Evolutionary conservation across 2,329 filamentous ascomycete species (phyloP).

Genomic region (Penicillium aurantiogriseum): DNA sequence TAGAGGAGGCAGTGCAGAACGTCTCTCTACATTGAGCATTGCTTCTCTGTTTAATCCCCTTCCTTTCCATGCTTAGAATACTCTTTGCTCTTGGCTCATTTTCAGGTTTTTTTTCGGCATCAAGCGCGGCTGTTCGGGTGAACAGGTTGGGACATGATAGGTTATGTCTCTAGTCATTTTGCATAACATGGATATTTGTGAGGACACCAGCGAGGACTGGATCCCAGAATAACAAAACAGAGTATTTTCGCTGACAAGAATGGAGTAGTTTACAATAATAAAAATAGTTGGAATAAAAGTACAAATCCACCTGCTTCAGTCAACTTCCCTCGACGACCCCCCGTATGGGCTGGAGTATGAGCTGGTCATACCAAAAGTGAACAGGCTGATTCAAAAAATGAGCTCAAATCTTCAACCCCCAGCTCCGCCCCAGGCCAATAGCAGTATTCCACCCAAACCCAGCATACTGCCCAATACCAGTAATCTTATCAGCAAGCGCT

Average conservation of each 20-base stretch:
- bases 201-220: background rate
- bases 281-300: background rate
- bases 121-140: background rate
- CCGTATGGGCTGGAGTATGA: background rate
- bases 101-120: background rate
- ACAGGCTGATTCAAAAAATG: slow-evolving; percentile 17
- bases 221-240: background rate
- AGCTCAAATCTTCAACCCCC: slow-evolving; percentile 73
- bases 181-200: background rate
- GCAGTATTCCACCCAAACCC: slow-evolving; percentile 75
- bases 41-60: background rate
- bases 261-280: slow-evolving; percentile 7
- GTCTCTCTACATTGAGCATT: slow-evolving; percentile 25
- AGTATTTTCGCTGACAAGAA: slow-evolving; percentile 6
- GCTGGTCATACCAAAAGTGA: background rate
- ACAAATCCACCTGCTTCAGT: background rate
- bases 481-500: slow-evolving; percentile 60
- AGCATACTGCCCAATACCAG: slow-evolving; percentile 71
- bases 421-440: slow-evolving; percentile 82
- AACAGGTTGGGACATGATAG: background rate
- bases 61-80: background rate
- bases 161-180: background rate
- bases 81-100: background rate
- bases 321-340: background rate
- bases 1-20: slow-evolving; percentile 38